Conservation (phyloP, 2,329 filamentous ascomycete species). For the Aspergillus felis region DNA sequence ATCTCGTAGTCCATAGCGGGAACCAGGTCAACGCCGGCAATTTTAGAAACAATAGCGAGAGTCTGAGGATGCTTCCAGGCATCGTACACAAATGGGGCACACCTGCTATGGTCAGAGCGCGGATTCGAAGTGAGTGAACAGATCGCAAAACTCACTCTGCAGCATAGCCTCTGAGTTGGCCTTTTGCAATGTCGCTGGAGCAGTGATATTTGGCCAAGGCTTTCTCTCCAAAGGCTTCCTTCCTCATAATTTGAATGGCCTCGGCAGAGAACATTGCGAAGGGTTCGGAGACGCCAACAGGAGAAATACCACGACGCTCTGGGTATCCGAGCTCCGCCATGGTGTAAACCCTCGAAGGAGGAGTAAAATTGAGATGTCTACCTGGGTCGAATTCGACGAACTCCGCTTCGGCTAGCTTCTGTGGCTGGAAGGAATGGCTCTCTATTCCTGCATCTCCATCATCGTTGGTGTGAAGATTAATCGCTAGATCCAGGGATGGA, state of each 20-base stretch:
- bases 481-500: constrained; percentile 18
- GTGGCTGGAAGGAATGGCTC: constrained; percentile 28
- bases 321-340: constrained; percentile 61
- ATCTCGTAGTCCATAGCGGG: constrained; percentile 55
- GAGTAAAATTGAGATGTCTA: constrained; percentile 53
- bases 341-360: constrained; percentile 50
- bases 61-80: constrained; percentile 56
- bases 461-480: constrained; percentile 18
- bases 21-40: constrained; percentile 54
- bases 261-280: constrained; percentile 61
- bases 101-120: constrained; percentile 34
- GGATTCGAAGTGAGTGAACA: not conserved
- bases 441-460: constrained; percentile 17
- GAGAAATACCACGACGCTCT: constrained; percentile 56
- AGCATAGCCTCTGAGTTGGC: constrained; percentile 54
- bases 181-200: constrained; percentile 56
- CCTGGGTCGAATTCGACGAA: constrained; percentile 48
- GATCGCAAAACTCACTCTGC: constrained; percentile 46
- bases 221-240: constrained; percentile 57
- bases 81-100: constrained; percentile 62
- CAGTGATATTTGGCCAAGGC: constrained; percentile 56
- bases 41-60: constrained; percentile 47
- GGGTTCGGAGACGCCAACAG: constrained; percentile 61
- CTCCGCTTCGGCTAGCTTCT: constrained; percentile 14
- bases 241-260: constrained; percentile 59